Conservation (phyloP, 371 early-diverging fungal genomes). For the Actinomortierella wolfii region DNA sequence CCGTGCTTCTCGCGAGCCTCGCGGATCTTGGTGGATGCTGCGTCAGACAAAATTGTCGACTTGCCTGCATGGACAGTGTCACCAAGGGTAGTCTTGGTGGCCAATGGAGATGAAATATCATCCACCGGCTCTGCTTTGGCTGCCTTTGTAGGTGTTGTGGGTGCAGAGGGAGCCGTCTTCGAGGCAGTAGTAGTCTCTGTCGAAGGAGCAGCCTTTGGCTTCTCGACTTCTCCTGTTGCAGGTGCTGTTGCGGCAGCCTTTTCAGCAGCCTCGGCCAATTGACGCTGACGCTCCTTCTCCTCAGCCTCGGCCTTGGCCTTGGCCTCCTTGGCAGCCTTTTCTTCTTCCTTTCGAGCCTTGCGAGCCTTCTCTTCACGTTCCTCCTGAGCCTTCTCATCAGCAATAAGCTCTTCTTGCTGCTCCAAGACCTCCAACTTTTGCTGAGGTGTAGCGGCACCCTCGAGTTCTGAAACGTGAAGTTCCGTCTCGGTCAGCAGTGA, state of each 20-base stretch:
- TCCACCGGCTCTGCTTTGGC: too few species aligned
- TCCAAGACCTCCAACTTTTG: conserved; percentile 92
- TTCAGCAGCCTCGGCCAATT: conserved; percentile 7
- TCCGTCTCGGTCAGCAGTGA: conserved; percentile 90
- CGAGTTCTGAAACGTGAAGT: conserved; percentile 84
- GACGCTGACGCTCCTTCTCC: conserved; percentile 24
- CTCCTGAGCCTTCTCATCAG: conserved; percentile 84
- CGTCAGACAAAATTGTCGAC: conserved; percentile 4
- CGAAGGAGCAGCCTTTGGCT: conserved; percentile 16
- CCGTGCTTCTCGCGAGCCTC: conserved; percentile 15
- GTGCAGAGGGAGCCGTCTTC: too few species aligned
- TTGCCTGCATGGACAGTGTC: too few species aligned
- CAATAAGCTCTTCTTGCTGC: conserved; percentile 95
- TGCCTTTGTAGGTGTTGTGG: too few species aligned
- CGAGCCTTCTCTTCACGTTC: conserved; percentile 57
- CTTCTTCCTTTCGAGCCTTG: conserved; percentile 54
- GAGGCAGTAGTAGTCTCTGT: conserved; percentile 8
- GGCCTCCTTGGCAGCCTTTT: conserved; percentile 49
- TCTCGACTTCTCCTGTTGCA: not conserved
- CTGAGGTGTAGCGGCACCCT: conserved; percentile 89
- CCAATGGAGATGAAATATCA: too few species aligned
- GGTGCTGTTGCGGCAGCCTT: not conserved
- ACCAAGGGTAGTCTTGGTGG: too few species aligned
- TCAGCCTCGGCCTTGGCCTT: conserved; percentile 41
- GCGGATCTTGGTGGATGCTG: conserved; percentile 6